Conservation (phyloP, 495 filamentous ascomycete genomes). For the Usnea hakonensis region DNA sequence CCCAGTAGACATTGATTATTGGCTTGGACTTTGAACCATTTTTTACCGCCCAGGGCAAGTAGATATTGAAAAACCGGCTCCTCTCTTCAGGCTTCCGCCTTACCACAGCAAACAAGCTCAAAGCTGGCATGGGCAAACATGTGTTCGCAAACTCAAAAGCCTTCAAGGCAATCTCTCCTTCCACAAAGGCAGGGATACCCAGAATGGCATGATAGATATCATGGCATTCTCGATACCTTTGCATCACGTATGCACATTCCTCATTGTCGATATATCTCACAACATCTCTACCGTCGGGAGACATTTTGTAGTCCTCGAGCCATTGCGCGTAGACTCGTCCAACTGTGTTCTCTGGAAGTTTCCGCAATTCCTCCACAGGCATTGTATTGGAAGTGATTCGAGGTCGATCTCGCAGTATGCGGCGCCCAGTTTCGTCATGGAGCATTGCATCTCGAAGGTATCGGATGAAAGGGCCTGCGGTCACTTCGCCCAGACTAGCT, state of each 20-base stretch:
- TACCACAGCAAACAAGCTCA: conserved; percentile 61
- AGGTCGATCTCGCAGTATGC: conserved; percentile 84
- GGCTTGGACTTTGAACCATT: conserved; percentile 72
- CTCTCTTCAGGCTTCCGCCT: conserved; percentile 61
- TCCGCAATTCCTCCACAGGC: conserved; percentile 59
- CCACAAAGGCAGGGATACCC: conserved; percentile 76
- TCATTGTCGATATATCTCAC: conserved; percentile 90
- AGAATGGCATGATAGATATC: conserved; percentile 98
- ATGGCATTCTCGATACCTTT: conserved; percentile 93
- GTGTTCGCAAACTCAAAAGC: conserved; percentile 96
- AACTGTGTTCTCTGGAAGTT: conserved; percentile 64
- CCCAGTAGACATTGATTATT: conserved; percentile 97
- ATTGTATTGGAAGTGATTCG: conserved; percentile 78
- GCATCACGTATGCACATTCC: conserved; percentile 97
- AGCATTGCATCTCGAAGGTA: conserved; percentile 91
- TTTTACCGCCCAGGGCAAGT: conserved; percentile 81
- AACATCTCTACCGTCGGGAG: conserved; percentile 74
- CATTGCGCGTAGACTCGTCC: conserved; percentile 79
- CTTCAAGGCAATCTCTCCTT: conserved; percentile 95
- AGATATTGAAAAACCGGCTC: conserved; percentile 60
- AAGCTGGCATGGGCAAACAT: conserved; percentile 85
- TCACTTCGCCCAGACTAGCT: conserved; percentile 88
- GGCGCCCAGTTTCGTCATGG: conserved; percentile 67
- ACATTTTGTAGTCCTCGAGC: conserved; percentile 87
- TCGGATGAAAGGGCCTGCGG: conserved; percentile 87